Evolutionary conservation across 2,329 filamentous ascomycete species (phyloP).

Genomic region (Colletotrichum melonis): DNA sequence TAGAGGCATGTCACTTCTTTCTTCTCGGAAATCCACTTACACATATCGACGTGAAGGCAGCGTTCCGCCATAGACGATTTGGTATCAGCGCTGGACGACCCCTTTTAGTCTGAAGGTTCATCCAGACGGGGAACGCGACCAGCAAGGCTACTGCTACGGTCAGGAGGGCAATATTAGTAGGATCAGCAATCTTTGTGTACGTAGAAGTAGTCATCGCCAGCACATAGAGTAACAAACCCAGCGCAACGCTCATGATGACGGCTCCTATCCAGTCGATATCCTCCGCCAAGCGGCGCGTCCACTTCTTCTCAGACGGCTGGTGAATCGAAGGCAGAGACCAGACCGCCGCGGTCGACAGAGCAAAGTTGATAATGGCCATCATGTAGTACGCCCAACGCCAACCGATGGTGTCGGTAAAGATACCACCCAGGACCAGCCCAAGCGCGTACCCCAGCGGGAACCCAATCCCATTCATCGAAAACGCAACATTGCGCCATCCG

Average conservation of each 20-base stretch:
- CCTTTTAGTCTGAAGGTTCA: slow-evolving; percentile 58
- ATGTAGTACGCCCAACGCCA: slow-evolving; percentile 60
- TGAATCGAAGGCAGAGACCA: slow-evolving; percentile 48
- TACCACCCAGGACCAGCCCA: slow-evolving; percentile 60
- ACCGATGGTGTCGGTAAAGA: slow-evolving; percentile 59
- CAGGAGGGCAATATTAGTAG: slow-evolving; percentile 57
- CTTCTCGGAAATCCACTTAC: neutral
- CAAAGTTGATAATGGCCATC: slow-evolving; percentile 49
- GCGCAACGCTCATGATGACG: slow-evolving; percentile 53
- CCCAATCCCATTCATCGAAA: slow-evolving; percentile 57
- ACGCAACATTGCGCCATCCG: slow-evolving; percentile 52
- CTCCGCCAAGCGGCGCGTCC: slow-evolving; percentile 43
- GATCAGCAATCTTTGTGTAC: slow-evolving; percentile 50
- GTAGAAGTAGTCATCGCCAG: slow-evolving; percentile 57
- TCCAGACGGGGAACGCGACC: slow-evolving; percentile 65
- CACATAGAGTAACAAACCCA: slow-evolving; percentile 63
- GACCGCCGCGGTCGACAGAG: slow-evolving; percentile 48
- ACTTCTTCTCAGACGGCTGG: slow-evolving; percentile 39
- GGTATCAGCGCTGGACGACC: slow-evolving; percentile 67
- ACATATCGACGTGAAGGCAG: slow-evolving; percentile 66
- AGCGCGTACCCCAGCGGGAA: slow-evolving; percentile 60
- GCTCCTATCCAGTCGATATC: slow-evolving; percentile 67
- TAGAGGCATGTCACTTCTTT: neutral
- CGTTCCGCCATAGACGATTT: slow-evolving; percentile 68
- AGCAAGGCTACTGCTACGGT: slow-evolving; percentile 54